Evolutionary conservation across 1,139 yeast genomes (phyloP).

Genomic region (Candida frijolesensis): DNA sequence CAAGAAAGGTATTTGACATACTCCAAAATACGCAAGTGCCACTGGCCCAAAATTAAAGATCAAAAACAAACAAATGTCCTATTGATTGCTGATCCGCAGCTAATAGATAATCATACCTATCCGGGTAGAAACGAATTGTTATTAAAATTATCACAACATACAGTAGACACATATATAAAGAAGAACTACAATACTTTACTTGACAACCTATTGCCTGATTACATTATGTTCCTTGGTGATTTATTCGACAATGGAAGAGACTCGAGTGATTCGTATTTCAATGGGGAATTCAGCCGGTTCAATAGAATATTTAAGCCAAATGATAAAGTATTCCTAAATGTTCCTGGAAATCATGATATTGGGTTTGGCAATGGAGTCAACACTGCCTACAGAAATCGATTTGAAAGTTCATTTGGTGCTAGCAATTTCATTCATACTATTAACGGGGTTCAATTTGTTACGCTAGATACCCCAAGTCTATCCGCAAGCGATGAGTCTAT

Average conservation of each 20-base stretch:
- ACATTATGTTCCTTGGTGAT: conserved; percentile 55
- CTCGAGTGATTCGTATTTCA: conserved; percentile 41
- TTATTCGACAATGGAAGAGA: conserved; percentile 56
- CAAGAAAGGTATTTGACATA: conserved; percentile 39
- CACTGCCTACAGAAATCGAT: conserved; percentile 37
- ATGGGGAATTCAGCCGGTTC: conserved; percentile 40
- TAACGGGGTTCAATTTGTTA: conserved; percentile 47
- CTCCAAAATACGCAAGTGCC: conserved; percentile 30
- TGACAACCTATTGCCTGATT: conserved; percentile 41
- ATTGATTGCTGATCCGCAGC: conserved; percentile 50
- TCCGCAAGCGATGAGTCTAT: conserved; percentile 35
- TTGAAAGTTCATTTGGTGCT: conserved; percentile 40
- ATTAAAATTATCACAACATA: conserved; percentile 45
- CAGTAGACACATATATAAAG: conserved; percentile 51
- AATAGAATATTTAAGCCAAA: conserved; percentile 32
- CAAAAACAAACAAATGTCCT: conserved; percentile 24
- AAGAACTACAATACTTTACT: conserved; percentile 47
- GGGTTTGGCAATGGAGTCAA: conserved; percentile 56
- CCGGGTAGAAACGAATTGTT: conserved; percentile 45
- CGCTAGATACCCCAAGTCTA: conserved; percentile 48
- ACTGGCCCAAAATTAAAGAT: conserved; percentile 28
- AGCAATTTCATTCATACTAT: conserved; percentile 34
- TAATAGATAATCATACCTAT: conserved; percentile 50
- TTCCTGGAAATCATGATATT: conserved; percentile 61
- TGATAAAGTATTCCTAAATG: conserved; percentile 20